Evolutionary conservation across 1,284 basidiomycete genomes (phyloP), one percentile per base, ranked within the genome.

Genomic region (Malassezia sympodialis): DNA sequence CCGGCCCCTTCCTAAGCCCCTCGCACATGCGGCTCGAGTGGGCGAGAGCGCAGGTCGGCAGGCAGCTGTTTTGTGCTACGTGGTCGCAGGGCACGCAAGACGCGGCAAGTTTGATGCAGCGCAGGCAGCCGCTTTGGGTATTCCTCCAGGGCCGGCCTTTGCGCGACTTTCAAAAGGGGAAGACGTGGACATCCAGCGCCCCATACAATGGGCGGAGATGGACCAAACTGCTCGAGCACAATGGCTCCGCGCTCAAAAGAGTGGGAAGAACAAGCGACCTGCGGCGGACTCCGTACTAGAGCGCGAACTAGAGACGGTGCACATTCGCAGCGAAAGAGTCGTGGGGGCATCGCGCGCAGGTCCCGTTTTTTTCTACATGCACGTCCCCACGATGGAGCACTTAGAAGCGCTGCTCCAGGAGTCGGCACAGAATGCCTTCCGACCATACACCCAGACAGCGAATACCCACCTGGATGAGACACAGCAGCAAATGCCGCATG

Each of bases 101-200:
- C 82, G 88, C 3, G 90, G 90, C n/a, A 89, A 87, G 75, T 93
- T 96, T 68, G 82, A 93, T 60, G 82, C 76, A 0, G 76, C 76
- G 53, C 83, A 82, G 60, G 88, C 90, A 0, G 69, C 78, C 6
- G 80, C 77, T 30, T 78, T 90, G 0, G 84, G 85, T 8, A 78
- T 96, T 3, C 79, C 81, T 1, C 77, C 77, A 2, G 86, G 87
- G 3, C 79, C 79, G 2, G 57, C 77, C 3, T 75, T 77, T 43
- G 75, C 72, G 1, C 68, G 67, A 21, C 65, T 81, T 48, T 75
- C 76, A 3, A 66, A 56, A 24, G 79, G 79, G 5, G 69, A 78
- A 62, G 58, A 59, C 8, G 75, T 80, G 41, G 69, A 69, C 56
- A 70, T 69, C 69, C 79, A 42, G 72, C 78, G 68, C 10, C 69